phyloP scores from a whole-genome alignment of 768 basidiomycete genomes.

The Russula emetica region DNA sequence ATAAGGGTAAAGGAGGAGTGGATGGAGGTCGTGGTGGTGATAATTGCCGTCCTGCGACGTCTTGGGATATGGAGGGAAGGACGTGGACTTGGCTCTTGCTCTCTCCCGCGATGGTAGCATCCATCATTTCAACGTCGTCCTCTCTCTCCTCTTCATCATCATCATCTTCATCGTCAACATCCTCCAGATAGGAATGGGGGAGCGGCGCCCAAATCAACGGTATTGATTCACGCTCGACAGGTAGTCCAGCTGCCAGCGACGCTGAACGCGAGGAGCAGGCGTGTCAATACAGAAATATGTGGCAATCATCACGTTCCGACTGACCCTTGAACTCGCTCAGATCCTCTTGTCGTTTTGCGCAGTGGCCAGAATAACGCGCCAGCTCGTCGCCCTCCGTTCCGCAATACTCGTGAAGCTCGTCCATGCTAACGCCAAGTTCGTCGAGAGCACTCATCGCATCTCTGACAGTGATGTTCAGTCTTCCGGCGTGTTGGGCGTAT shows the following conservation, averaged over 20 bases:
- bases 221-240: slow-evolving; percentile 53
- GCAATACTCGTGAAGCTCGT: slow-evolving; percentile 66
- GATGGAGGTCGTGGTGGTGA: slow-evolving; percentile 30
- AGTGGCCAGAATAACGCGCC: slow-evolving; percentile 60
- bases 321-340: slow-evolving; percentile 67
- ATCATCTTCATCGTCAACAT: slow-evolving; percentile 35
- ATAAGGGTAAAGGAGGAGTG: slow-evolving; percentile 48
- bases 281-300: slow-evolving; percentile 31
- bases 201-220: slow-evolving; percentile 43
- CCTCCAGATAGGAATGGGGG: slow-evolving; percentile 31
- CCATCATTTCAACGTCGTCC: slow-evolving; percentile 24
- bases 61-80: slow-evolving; percentile 20
- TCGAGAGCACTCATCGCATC: slow-evolving; percentile 65
- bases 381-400: slow-evolving; percentile 65
- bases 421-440: slow-evolving; percentile 68
- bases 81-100: slow-evolving; percentile 16
- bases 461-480: slow-evolving; percentile 49
- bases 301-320: slow-evolving; percentile 33
- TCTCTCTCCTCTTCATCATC: slow-evolving; percentile 31
- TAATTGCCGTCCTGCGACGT: slow-evolving; percentile 18
- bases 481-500: slow-evolving; percentile 73
- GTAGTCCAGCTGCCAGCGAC: slow-evolving; percentile 53
- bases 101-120: slow-evolving; percentile 20
- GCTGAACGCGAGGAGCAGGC: slow-evolving; percentile 41
- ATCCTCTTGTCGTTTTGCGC: slow-evolving; percentile 64